phyloP scores from a whole-genome alignment of 345 rosid species.

The Brassica carinata region DNA sequence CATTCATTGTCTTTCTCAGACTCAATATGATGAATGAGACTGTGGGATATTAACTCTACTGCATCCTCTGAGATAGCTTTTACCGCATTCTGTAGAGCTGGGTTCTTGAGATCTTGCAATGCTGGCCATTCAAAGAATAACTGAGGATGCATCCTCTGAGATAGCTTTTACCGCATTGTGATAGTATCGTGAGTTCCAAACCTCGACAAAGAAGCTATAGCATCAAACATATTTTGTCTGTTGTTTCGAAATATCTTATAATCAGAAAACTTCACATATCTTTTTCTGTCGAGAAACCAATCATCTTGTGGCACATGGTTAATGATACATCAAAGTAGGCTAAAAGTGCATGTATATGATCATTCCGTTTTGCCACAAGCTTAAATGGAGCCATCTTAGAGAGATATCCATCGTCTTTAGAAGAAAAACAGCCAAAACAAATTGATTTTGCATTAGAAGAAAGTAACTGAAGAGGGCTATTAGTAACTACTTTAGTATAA shows the following conservation, averaged over 20 bases:
- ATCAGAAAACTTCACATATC: conserved; percentile 31
- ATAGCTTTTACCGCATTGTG: too few relatives aligned
- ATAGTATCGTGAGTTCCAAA: neutral
- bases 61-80: conserved; percentile 17
- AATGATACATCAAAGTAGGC: conserved; percentile 93
- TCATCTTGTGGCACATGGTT: conserved; percentile 85
- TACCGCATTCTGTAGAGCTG: conserved; percentile 85
- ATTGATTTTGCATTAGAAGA: conserved; percentile 2
- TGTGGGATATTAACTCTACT: neutral
- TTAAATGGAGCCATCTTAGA: conserved; percentile 90
- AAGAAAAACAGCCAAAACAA: neutral
- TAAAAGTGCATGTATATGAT: conserved; percentile 87
- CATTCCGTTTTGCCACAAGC: conserved; percentile 84
- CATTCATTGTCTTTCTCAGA: neutral
- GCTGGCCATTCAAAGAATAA: conserved; percentile 71
- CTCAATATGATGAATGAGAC: conserved; percentile 5
- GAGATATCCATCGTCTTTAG: conserved; percentile 86
- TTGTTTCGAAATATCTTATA: neutral
- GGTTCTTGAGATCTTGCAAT: conserved; percentile 60
- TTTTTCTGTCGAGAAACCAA: conserved; percentile 86
- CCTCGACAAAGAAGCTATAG: neutral
- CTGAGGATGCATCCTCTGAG: too few relatives aligned
- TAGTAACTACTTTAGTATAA: neutral
- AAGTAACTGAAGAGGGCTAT: neutral
- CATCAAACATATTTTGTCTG: neutral